Evolutionary conservation across 345 rosid genomes (phyloP).

Genomic region (Gynandropsis gynandra): DNA sequence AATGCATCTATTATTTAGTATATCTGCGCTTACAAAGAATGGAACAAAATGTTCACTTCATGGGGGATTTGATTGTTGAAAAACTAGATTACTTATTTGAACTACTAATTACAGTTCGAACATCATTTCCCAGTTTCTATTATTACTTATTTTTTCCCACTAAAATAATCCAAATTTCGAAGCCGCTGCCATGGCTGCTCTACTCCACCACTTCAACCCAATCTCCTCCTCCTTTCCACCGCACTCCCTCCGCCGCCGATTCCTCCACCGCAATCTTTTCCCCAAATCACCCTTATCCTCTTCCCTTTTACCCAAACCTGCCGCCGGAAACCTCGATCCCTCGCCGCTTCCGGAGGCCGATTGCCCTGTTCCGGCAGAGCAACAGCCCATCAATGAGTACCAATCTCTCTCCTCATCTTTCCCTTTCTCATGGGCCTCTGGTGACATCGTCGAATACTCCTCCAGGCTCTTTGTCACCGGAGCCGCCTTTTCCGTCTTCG

Average conservation of each 20-base stretch:
- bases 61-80: too few species aligned
- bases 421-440: constrained; percentile 79
- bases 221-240: constrained; percentile 24
- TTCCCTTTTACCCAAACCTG: constrained; percentile 35
- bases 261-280: constrained; percentile 11
- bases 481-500: constrained; percentile 55
- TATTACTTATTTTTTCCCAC: constrained; percentile 5
- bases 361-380: constrained; percentile 84
- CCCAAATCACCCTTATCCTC: constrained; percentile 21
- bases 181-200: constrained; percentile 22
- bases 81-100: too few species aligned
- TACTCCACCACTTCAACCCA: constrained; percentile 24
- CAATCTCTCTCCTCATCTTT: constrained; percentile 71
- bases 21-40: too few species aligned
- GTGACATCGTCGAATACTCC: constrained; percentile 46
- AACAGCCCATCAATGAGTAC: constrained; percentile 83
- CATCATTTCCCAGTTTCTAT: too few species aligned
- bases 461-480: constrained; percentile 60
- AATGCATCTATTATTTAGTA: too few species aligned
- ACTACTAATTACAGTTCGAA: too few species aligned
- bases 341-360: constrained; percentile 49
- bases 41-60: too few species aligned
- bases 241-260: constrained; percentile 17
- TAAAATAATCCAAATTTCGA: not conserved
- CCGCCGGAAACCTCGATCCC: constrained; percentile 47